Base-by-base conservation (phyloP, 768 basidiomycete genomes). In the Mycena venus region DNA sequence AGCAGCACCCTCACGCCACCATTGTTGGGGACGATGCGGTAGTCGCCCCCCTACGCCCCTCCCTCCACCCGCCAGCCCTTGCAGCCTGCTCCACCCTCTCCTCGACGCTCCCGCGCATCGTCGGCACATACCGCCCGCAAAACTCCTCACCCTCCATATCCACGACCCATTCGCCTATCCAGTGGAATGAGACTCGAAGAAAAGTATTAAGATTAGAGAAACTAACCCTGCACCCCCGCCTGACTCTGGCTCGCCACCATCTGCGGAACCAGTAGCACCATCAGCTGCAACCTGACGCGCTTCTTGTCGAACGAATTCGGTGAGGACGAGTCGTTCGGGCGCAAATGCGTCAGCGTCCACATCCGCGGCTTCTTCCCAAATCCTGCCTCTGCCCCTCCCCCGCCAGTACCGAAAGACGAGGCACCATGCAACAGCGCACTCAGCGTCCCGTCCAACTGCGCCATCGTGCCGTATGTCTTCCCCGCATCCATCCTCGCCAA, bases 281-380 rank as follows among this genome's bases (percentile, higher is more conserved):
- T 90, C 32, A 97, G 87, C 82, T 98, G 96, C 0, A 91, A 85
- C 81, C 96, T 95, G 78, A 97, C 94, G 4, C 96, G 89, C 2
- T 95, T 91, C 82, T 95, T 96, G 83, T 98, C 96, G 80, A 98
- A 97, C 1, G 95, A 96, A 77, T 97, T 97, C 25, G 95, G 89
- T 0, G 93, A 93, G 31, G 90, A 89, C 2, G 95, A 96, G 81
- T 97, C 96, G 83, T 97, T 97, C 2, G 96, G 96, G 3, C 96
- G 92, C 70, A 98, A 91, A 75, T 96, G 96, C 0, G 91, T 88
- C 8, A 97, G 86, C 0, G 91, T 91, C 95, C 95, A 97, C 5
- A 92, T 78, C 3, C 85, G 88, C 1, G n/a, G n/a, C n/a, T n/a
- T n/a, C n/a, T n/a, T n/a, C n/a, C n/a, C n/a, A n/a, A n/a, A n/a